Conservation (phyloP, 495 filamentous ascomycete genomes). For the Platismatia glauca region DNA sequence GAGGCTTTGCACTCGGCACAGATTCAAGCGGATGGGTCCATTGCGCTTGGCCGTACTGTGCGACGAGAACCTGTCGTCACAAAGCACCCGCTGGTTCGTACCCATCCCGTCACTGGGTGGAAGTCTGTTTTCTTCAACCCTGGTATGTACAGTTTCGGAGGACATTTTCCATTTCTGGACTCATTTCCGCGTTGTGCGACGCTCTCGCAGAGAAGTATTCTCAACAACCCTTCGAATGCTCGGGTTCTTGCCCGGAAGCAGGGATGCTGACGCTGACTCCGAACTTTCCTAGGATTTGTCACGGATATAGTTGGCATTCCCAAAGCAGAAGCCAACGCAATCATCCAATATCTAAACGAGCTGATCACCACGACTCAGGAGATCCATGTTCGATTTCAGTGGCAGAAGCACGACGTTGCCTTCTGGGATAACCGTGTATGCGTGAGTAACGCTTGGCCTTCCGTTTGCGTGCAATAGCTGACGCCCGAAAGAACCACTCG, state of each 20-base stretch:
- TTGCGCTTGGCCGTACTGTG: slow-evolving; percentile 51
- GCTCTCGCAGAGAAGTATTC: neutral
- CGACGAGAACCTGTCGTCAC: slow-evolving; percentile 57
- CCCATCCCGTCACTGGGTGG: slow-evolving; percentile 69
- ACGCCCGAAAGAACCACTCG: slow-evolving; percentile 43
- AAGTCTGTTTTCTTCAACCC: slow-evolving; percentile 75
- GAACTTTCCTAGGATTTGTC: slow-evolving; percentile 42
- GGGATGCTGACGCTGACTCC: neutral
- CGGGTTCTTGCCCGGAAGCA: neutral
- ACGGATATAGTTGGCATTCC: slow-evolving; percentile 66
- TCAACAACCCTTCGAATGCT: neutral
- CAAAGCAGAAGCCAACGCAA: slow-evolving; percentile 56
- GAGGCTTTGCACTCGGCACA: slow-evolving; percentile 64
- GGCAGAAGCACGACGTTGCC: slow-evolving; percentile 60
- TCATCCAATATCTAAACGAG: slow-evolving; percentile 57
- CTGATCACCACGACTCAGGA: slow-evolving; percentile 56
- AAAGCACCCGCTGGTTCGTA: slow-evolving; percentile 61
- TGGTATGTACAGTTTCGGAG: slow-evolving; percentile 28
- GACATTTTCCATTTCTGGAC: neutral
- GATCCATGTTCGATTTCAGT: slow-evolving; percentile 61
- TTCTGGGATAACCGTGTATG: slow-evolving; percentile 68
- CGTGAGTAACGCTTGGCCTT: slow-evolving; percentile 30
- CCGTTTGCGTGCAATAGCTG: neutral
- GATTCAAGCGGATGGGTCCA: slow-evolving; percentile 59
- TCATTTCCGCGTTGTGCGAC: neutral